phyloP scores from a whole-genome alignment of 83 land plant species.

The Diphasiastrum complanatum region DNA sequence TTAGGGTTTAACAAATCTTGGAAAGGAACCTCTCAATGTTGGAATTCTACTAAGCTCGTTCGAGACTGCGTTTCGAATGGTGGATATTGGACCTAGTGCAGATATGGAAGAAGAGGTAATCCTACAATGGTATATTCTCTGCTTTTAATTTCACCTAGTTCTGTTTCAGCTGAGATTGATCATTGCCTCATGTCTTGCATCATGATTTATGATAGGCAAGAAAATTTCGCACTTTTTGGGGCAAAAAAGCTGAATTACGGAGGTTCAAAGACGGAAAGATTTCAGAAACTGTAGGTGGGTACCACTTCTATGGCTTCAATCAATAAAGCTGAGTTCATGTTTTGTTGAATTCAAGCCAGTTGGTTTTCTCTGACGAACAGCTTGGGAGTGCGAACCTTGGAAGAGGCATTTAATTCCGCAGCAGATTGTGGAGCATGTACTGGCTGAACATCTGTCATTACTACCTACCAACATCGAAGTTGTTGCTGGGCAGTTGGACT shows the following conservation, averaged over 20 bases:
- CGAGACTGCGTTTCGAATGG: slow-evolving; percentile 61
- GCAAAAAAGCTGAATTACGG: slow-evolving; percentile 72
- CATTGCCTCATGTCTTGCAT: not conserved
- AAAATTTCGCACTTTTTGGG: slow-evolving; percentile 80
- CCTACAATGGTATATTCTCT: not conserved
- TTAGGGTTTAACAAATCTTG: no score
- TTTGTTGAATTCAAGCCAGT: no score
- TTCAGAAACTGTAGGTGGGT: slow-evolving; percentile 76
- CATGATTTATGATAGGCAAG: slow-evolving; percentile 34
- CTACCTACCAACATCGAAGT: slow-evolving; percentile 27
- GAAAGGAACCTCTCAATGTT: slow-evolving; percentile 40
- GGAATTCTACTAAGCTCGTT: slow-evolving; percentile 50
- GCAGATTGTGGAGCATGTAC: slow-evolving; percentile 49
- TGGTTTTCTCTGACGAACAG: no score
- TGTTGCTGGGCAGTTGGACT: slow-evolving; percentile 67
- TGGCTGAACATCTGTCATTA: slow-evolving; percentile 53
- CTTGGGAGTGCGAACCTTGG: slow-evolving; percentile 72
- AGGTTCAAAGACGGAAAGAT: slow-evolving; percentile 81
- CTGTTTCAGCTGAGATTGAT: no score
- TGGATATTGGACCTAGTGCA: slow-evolving; percentile 86
- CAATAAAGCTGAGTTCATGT: no score
- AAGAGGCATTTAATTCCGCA: slow-evolving; percentile 69
- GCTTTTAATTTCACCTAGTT: not conserved
- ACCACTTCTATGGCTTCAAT: slow-evolving; percentile 2
- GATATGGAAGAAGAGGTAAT: slow-evolving; percentile 74